phyloP scores from a whole-genome alignment of 2,329 filamentous ascomycete genomes.

The Aspergillus intermedius region DNA sequence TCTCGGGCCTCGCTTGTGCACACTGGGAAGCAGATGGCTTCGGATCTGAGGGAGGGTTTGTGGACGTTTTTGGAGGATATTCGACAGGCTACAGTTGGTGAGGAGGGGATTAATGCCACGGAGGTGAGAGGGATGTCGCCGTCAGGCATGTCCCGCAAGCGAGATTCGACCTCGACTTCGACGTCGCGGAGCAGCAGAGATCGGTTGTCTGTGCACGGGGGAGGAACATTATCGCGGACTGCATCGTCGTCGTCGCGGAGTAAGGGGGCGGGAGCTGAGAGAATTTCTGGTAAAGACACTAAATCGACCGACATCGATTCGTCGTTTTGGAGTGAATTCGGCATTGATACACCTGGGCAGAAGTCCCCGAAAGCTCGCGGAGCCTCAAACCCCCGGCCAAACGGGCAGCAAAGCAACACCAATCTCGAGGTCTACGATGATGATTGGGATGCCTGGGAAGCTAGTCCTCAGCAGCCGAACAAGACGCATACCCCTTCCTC shows the following conservation, averaged over 20 bases:
- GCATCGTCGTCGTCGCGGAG: conserved; percentile 25
- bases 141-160: conserved; percentile 15
- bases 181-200: conserved; percentile 21
- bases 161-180: conserved; percentile 26
- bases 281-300: conserved; percentile 36
- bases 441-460: conserved; percentile 51
- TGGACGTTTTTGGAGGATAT: conserved; percentile 96
- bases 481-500: conserved; percentile 38
- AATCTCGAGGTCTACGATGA: conserved; percentile 43
- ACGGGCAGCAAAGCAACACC: conserved; percentile 31
- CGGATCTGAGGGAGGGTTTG: conserved; percentile 81
- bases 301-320: conserved; percentile 37
- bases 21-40: conserved; percentile 70
- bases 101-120: conserved; percentile 68
- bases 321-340: conserved; percentile 48
- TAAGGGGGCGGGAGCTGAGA: conserved; percentile 21
- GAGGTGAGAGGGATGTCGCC: conserved; percentile 30
- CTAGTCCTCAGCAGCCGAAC: conserved; percentile 34
- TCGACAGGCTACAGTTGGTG: conserved; percentile 88
- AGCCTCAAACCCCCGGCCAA: conserved; percentile 26
- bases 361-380: conserved; percentile 27
- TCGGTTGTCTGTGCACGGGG: conserved; percentile 20
- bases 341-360: conserved; percentile 42
- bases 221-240: conserved; percentile 24
- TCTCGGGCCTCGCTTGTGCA: conserved; percentile 48